A percentile compares a stretch with the other conserved stretches of the same genome.
Conservation (phyloP, 495 filamentous ascomycete species). For the Aspergillus incahuasiensis region DNA sequence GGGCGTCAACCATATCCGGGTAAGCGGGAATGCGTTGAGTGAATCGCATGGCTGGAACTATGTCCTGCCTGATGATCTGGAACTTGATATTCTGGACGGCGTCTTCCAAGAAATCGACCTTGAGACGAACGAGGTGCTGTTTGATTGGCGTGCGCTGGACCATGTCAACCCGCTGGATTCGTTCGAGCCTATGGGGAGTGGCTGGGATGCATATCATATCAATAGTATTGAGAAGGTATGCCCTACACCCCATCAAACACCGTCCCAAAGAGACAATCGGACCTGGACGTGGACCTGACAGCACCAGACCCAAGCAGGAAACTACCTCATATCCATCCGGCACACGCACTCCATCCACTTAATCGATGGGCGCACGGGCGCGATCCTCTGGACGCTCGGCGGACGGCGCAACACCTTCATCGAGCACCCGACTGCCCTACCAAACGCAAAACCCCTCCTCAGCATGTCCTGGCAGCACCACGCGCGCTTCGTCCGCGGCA, state of each 20-base stretch:
- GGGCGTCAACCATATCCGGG: slow-evolving; percentile 33
- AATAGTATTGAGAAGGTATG: slow-evolving; percentile 24
- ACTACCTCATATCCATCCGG: slow-evolving; percentile 51
- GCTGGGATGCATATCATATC: slow-evolving; percentile 28
- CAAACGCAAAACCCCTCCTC: slow-evolving; percentile 6
- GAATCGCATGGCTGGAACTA: background rate
- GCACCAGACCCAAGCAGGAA: slow-evolving; percentile 25
- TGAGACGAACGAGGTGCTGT: slow-evolving; percentile 30
- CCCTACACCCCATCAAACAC: background rate
- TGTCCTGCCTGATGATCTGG: slow-evolving; percentile 13
- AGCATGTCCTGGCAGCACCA: slow-evolving; percentile 20
- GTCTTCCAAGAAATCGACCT: slow-evolving; percentile 42
- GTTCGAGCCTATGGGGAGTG: slow-evolving; percentile 2
- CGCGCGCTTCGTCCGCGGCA: slow-evolving; percentile 21
- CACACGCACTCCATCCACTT: slow-evolving; percentile 44
- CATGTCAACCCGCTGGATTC: slow-evolving; percentile 22
- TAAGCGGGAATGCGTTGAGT: background rate
- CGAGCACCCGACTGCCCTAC: slow-evolving; percentile 4
- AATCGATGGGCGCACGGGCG: slow-evolving; percentile 46
- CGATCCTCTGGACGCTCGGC: slow-evolving; percentile 47
- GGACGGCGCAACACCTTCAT: slow-evolving; percentile 24
- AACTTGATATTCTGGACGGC: slow-evolving; percentile 31
- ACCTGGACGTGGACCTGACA: too few species aligned
- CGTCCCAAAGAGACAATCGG: background rate
- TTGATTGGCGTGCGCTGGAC: slow-evolving; percentile 28